Base-by-base conservation (phyloP, 2,329 filamentous ascomycete species). In the Fusarium sp. region DNA sequence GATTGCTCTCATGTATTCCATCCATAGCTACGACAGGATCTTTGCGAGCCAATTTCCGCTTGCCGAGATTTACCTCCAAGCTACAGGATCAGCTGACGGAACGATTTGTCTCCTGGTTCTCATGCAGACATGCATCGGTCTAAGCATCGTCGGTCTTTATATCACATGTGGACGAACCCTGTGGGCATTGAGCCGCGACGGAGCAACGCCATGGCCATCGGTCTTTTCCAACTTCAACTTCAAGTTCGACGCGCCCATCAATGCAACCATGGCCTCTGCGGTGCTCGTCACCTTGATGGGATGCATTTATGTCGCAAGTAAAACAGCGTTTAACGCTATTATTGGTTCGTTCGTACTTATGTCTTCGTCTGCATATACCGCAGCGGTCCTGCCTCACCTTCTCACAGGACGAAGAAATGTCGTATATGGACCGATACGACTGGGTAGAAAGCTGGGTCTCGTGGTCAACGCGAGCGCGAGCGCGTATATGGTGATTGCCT, bases 391-490 rank as follows among this genome's bases (percentile, higher is more conserved):
- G 4, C 50, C 50, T 40, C 35, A 54, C 3, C 35, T 40, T n/a
- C 19, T 54, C 10, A 30, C 35, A 8, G 50, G 25, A 6, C 19
- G 35, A 12, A 12, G 25, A 28, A 40, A 54, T 30, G 19, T 38
- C 3, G 50, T 18, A 2, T 38, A 28, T 18, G 50, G 50, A 2
- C 35, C 50, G 5, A 28, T 40, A 28, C 15, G 23, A 18, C 28
- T 54, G 25, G 25, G 50, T 0, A 40, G 11, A 9, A 54, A 40
- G 5, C 19, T 54, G 5, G 35, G 35, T 0, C 2, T 54, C 0
- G 35, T 30, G 3, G 33, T 40, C 10, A 54, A 40, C 2, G 15
- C 50, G 13, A n/a, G 40, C 2, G 33, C 50, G 0, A 54, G 35
- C 7, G 10, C 7, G 1, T 40, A 54, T n/a, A 54, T 54, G 50